These are phyloP conservation scores for Eucalyptus regnans DNA, from an alignment of 345 rosid genomes.

Conservation along the genomic window DNA sequence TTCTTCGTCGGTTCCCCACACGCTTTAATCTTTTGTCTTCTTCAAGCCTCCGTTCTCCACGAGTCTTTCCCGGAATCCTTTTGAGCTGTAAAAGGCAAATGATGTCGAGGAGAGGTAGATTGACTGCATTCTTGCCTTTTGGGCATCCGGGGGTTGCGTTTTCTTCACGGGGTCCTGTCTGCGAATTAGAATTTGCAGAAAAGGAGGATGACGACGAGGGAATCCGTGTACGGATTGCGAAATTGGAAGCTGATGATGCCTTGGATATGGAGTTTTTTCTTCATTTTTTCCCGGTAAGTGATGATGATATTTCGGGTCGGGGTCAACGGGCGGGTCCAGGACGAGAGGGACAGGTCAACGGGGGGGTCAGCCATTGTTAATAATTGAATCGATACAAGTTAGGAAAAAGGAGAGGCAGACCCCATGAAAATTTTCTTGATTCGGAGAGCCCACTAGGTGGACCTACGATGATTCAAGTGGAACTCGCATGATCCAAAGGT, in stretches of 20 bases:
- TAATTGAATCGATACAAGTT: neutral
- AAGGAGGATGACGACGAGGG: neutral
- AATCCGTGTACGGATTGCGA: neutral
- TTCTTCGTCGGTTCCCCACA: neutral
- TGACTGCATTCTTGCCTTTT: neutral
- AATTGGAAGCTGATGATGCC: neutral
- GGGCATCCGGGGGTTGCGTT: neutral
- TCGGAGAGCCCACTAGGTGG: neutral
- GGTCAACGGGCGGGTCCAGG: conserved; percentile 16
- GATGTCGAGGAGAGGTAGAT: neutral
- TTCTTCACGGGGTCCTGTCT: neutral
- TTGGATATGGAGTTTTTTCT: neutral
- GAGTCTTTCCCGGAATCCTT: neutral
- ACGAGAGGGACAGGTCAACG: conserved; percentile 23
- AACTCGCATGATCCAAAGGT: neutral
- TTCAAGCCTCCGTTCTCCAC: neutral
- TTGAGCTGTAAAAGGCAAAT: neutral
- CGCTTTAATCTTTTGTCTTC: neutral
- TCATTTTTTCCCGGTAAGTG: neutral
- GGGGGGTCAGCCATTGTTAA: conserved; percentile 9
- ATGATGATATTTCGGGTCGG: neutral
- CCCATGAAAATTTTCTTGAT: neutral
- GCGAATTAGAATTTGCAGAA: neutral
- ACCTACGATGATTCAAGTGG: neutral
- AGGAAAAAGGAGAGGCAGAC: neutral